A percentile compares a stretch with the other conserved stretches of the same genome.
Evolutionary conservation across 768 basidiomycete genomes (phyloP).

Genomic region (Hortiboletus campestris): DNA sequence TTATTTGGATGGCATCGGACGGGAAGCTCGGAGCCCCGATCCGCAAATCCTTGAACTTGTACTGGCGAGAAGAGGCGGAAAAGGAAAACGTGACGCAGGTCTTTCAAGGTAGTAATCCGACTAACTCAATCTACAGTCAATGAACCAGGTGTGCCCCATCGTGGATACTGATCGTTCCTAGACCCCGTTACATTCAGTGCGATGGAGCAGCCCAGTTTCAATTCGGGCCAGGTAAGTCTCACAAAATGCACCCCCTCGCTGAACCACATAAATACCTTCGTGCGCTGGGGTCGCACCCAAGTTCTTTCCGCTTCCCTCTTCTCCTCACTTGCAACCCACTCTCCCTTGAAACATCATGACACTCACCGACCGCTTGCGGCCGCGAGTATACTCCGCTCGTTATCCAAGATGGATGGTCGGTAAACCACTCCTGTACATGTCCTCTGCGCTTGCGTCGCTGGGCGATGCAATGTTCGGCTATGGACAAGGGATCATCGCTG

Average conservation of each 20-base stretch:
- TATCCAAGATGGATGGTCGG: constrained; percentile 56
- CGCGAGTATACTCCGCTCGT: constrained; percentile 40
- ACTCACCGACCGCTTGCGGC: constrained; percentile 33
- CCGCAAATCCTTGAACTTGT: not conserved
- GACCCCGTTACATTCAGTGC: not conserved
- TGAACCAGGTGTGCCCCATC: not conserved
- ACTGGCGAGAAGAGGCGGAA: not conserved
- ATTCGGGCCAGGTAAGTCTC: constrained; percentile 20
- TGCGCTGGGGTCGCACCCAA: not conserved
- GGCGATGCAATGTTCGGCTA: constrained; percentile 60
- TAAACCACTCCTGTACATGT: constrained; percentile 46
- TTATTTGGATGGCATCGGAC: constrained; percentile 5
- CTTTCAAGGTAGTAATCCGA: not conserved
- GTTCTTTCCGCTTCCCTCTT: not conserved
- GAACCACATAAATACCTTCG: constrained; percentile 24
- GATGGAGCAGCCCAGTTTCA: constrained; percentile 16
- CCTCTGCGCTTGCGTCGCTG: constrained; percentile 52
- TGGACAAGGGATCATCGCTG: constrained; percentile 51
- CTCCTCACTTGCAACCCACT: not conserved
- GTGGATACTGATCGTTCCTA: not conserved
- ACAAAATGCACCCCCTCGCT: not conserved
- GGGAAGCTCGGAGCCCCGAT: not conserved
- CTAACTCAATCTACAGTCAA: not conserved
- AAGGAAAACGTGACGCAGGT: not conserved
- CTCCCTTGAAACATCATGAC: constrained; percentile 18